These are phyloP conservation scores for Raddia distichophylla DNA, from an alignment of 176 grass and related monocot species.

Conservation along the genomic window DNA sequence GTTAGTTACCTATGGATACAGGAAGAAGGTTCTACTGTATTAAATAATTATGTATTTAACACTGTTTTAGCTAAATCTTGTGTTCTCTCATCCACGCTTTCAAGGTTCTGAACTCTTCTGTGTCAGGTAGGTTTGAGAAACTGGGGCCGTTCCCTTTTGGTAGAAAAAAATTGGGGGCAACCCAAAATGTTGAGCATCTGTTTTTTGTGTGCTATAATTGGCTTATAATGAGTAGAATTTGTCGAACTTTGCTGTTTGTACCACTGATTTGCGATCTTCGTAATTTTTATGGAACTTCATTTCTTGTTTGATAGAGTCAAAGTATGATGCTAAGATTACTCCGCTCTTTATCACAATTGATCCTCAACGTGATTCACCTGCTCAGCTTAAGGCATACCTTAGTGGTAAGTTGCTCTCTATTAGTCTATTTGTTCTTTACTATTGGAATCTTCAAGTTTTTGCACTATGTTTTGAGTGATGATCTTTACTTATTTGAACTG, in stretches of 20 bases:
- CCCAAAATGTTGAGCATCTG: slow-evolving; percentile 15
- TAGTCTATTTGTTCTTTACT: slow-evolving; percentile 13
- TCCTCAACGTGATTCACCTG: slow-evolving; percentile 82
- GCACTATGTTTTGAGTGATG: slow-evolving; percentile 28
- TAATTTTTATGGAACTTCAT: slow-evolving; percentile 38
- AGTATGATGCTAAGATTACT: slow-evolving; percentile 69
- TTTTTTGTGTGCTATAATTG: slow-evolving; percentile 18
- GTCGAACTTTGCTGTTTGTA: slow-evolving; percentile 1
- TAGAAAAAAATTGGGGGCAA: not conserved
- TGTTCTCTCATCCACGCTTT: not conserved
- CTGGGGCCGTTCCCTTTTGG: not conserved
- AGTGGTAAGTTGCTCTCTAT: slow-evolving; percentile 59
- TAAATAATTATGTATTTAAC: not conserved
- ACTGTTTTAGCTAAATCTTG: not conserved
- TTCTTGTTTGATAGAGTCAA: slow-evolving; percentile 56
- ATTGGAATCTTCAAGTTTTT: slow-evolving; percentile 37
- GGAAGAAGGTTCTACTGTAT: not conserved
- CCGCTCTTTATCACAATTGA: slow-evolving; percentile 82
- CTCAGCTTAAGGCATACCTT: slow-evolving; percentile 91
- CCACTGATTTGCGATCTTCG: slow-evolving; percentile 17
- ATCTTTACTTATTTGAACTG: slow-evolving; percentile 36
- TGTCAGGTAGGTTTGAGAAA: slow-evolving; percentile 25
- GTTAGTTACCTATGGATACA: slow-evolving; percentile 2
- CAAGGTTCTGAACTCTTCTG: not conserved
- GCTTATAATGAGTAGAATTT: slow-evolving; percentile 23